Evolutionary conservation across 2,329 filamentous ascomycete species (phyloP), one percentile per base, ranked within the genome.

Genomic region (Curvularia sp.): DNA sequence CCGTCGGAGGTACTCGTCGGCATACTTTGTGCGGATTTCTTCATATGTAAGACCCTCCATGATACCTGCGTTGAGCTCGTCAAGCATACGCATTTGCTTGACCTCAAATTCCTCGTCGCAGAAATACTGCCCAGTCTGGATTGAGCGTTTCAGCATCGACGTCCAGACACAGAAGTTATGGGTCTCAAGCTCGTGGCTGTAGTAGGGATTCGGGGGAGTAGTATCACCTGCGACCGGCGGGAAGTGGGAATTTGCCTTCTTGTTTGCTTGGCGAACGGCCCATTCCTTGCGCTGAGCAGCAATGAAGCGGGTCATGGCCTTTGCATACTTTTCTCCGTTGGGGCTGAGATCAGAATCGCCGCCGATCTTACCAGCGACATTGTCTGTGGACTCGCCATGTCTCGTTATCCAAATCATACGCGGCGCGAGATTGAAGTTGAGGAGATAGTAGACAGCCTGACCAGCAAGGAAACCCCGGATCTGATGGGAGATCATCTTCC

Each of bases 91-190:
- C 92, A 94, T 97, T 67, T 96, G 91, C 81, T 99, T 99, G 68
- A 96, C 89, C 66, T 98, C 95, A 75, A 94, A 77, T 53, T 97
- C 92, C 22, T 98, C 94, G 64, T 98, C 95, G 66, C 96, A 91
- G 75, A 98, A 99, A 75, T 90, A 90, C 64, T 95, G 88, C 0
- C 90, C 93, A 0, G 93, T 96, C 73, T 97, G 88, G 50, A 95
- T 89, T 60, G 91, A 93, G 64, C 95, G 90, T 74, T 91, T 89
- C 63, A 99, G 86, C 94, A 98, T 98, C 2, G 92, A 96, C 0
- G 94, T 97, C 95, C 95, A 99, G 15, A 99, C 92, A 76, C 95
- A 99, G 75, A 97, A 98, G 74, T 92, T 92, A 81, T 97, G 96
- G 71, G 91, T 85, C 28, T 79, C 78, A 20, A 65, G 61, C 13